A percentile compares a stretch with the other conserved stretches of the same genome.
Evolutionary conservation across 2,329 filamentous ascomycete genomes (phyloP).

Genomic region (Neonectria coccinea): DNA sequence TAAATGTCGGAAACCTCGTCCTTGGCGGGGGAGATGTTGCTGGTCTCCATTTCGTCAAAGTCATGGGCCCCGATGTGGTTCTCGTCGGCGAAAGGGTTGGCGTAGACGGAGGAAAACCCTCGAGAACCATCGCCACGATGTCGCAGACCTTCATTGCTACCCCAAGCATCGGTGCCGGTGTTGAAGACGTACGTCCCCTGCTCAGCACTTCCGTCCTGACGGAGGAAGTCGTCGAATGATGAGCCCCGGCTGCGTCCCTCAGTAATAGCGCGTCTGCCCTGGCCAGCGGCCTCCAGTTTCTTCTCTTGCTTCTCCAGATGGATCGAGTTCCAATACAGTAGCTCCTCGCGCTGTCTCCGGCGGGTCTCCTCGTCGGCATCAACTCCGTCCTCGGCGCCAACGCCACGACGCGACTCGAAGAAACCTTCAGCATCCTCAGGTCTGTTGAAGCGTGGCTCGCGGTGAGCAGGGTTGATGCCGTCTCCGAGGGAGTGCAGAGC

Average conservation of each 20-base stretch:
- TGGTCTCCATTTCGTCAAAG: slow-evolving; percentile 53
- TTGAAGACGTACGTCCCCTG: slow-evolving; percentile 69
- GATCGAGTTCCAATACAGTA: slow-evolving; percentile 74
- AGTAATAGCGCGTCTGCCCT: slow-evolving; percentile 8
- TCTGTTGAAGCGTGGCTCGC: slow-evolving; percentile 71
- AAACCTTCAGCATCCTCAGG: slow-evolving; percentile 76
- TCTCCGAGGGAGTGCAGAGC: slow-evolving; percentile 71
- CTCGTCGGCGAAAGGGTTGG: slow-evolving; percentile 71
- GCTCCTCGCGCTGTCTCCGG: slow-evolving; percentile 71
- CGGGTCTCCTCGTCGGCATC: slow-evolving; percentile 73
- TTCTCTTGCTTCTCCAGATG: slow-evolving; percentile 61
- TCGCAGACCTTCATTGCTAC: slow-evolving; percentile 59
- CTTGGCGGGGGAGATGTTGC: slow-evolving; percentile 57
- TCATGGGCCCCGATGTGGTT: slow-evolving; percentile 65
- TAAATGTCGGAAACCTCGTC: slow-evolving; percentile 69
- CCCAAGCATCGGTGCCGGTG: slow-evolving; percentile 61
- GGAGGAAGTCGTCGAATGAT: slow-evolving; percentile 71
- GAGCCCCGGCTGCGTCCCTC: slow-evolving; percentile 47
- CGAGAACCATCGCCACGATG: slow-evolving; percentile 61
- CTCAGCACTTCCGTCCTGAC: slow-evolving; percentile 62
- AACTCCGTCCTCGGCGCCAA: slow-evolving; percentile 59
- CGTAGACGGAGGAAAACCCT: slow-evolving; percentile 61
- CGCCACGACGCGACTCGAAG: slow-evolving; percentile 61
- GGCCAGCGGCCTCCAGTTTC: slow-evolving; percentile 34
- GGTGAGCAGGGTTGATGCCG: slow-evolving; percentile 61